Evolutionary conservation across 805 yeast genomes (phyloP).

Genomic region (Candida methanosorbosa): DNA sequence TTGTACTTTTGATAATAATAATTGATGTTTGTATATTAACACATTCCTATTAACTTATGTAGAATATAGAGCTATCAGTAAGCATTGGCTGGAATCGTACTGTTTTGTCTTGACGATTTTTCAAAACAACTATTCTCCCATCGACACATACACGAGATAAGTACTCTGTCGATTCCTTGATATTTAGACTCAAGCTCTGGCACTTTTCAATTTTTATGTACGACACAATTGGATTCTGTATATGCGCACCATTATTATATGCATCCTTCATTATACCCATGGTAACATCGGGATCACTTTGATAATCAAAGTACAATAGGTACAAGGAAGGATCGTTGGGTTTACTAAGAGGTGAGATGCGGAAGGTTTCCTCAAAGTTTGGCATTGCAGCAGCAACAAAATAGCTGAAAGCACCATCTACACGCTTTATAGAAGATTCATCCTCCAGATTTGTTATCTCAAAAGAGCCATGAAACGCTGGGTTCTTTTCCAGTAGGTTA

Average conservation of each 20-base stretch:
- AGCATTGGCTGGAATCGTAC: no score
- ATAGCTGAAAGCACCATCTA: slow-evolving; percentile 44
- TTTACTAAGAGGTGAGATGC: slow-evolving; percentile 52
- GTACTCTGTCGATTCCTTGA: slow-evolving; percentile 21
- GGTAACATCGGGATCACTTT: slow-evolving; percentile 23
- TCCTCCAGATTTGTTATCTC: slow-evolving; percentile 8
- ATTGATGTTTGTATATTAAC: no score
- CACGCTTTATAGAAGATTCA: slow-evolving; percentile 4
- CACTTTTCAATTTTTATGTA: slow-evolving; percentile 28
- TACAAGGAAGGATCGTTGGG: slow-evolving; percentile 34
- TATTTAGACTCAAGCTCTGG: slow-evolving; percentile 8
- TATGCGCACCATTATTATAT: slow-evolving; percentile 49
- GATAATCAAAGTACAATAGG: slow-evolving; percentile 35
- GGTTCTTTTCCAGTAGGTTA: slow-evolving; percentile 39
- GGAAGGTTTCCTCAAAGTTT: slow-evolving; percentile 51
- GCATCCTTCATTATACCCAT: slow-evolving; percentile 50
- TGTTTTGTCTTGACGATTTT: neutral
- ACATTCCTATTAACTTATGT: no score
- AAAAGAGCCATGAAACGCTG: slow-evolving; percentile 38
- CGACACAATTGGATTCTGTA: slow-evolving; percentile 36
- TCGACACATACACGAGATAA: slow-evolving; percentile 58
- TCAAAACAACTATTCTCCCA: slow-evolving; percentile 38
- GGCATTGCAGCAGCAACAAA: slow-evolving; percentile 48
- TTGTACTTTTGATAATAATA: no score
- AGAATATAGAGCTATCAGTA: no score